Conservation (phyloP, 805 yeast genomes). For the Diddensiella transvaalensis region DNA sequence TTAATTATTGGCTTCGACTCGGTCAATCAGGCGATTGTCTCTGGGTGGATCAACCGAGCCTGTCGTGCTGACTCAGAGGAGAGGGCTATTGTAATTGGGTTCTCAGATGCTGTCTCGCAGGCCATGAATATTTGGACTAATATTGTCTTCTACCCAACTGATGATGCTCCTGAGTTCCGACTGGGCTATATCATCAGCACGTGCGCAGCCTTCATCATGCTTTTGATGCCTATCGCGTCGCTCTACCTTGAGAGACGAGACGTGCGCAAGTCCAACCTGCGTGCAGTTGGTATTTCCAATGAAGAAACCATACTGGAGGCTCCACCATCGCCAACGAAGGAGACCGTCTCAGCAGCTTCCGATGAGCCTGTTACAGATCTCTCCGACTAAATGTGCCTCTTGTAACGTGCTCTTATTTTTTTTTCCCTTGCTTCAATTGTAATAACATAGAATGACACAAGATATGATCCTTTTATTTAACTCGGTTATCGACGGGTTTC, state of each 20-base stretch:
- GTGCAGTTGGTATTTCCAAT: not conserved
- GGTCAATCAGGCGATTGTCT: conserved; percentile 39
- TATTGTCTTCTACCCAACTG: conserved; percentile 42
- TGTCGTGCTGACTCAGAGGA: conserved; percentile 35
- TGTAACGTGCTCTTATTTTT: too few relatives aligned
- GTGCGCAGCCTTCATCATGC: conserved; percentile 37
- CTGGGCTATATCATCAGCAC: conserved; percentile 39
- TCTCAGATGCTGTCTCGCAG: conserved; percentile 39
- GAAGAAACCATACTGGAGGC: not conserved
- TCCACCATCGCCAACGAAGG: not conserved
- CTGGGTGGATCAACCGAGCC: conserved; percentile 41
- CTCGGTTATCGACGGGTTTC: too few relatives aligned
- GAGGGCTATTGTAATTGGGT: conserved; percentile 35
- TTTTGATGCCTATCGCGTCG: conserved; percentile 34
- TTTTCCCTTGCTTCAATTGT: too few relatives aligned
- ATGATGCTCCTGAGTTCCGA: conserved; percentile 39
- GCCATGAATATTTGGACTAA: conserved; percentile 47
- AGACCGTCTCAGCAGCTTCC: not conserved
- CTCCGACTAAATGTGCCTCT: too few relatives aligned
- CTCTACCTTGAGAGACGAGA: conserved; percentile 33
- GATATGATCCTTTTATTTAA: too few relatives aligned
- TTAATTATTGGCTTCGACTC: conserved; percentile 36
- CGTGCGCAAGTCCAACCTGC: conserved; percentile 11
- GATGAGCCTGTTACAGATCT: not conserved
- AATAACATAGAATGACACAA: too few relatives aligned